A percentile compares a stretch with the other conserved stretches of the same genome.
Evolutionary conservation across 192 early-diverging fungal genomes (phyloP).

Genomic region (Backusella parvicylindrica): DNA sequence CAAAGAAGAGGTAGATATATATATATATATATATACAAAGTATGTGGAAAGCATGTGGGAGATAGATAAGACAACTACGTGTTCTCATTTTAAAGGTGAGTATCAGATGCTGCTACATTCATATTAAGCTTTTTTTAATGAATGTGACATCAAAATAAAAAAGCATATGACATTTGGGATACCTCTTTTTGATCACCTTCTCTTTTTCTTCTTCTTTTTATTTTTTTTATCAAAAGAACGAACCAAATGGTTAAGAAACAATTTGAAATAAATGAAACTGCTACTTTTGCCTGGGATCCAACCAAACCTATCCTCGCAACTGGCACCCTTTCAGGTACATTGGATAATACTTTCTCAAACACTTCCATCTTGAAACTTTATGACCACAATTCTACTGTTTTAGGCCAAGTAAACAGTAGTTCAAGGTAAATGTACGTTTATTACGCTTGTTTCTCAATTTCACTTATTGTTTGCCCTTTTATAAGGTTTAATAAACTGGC

Average conservation of each 20-base stretch:
- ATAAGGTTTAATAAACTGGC: constrained; percentile 87
- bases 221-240: neutral
- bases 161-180: neutral
- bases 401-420: constrained; percentile 43
- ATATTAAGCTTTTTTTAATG: neutral
- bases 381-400: constrained; percentile 35
- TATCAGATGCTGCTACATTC: neutral
- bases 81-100: neutral
- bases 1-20: no score
- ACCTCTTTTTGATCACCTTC: no score
- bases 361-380: constrained; percentile 87
- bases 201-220: neutral
- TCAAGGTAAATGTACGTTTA: constrained; percentile 53
- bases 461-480: neutral
- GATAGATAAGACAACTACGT: neutral
- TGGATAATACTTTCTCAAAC: constrained; percentile 91
- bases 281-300: constrained; percentile 86
- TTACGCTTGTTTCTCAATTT: no score
- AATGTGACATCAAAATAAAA: neutral
- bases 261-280: constrained; percentile 70
- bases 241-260: constrained; percentile 39
- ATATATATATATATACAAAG: no score
- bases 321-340: constrained; percentile 91
- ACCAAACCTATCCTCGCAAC: constrained; percentile 73
- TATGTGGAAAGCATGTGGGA: neutral